phyloP scores from a whole-genome alignment of 1,139 yeast species.

The Entelexis sorbosivorans region DNA sequence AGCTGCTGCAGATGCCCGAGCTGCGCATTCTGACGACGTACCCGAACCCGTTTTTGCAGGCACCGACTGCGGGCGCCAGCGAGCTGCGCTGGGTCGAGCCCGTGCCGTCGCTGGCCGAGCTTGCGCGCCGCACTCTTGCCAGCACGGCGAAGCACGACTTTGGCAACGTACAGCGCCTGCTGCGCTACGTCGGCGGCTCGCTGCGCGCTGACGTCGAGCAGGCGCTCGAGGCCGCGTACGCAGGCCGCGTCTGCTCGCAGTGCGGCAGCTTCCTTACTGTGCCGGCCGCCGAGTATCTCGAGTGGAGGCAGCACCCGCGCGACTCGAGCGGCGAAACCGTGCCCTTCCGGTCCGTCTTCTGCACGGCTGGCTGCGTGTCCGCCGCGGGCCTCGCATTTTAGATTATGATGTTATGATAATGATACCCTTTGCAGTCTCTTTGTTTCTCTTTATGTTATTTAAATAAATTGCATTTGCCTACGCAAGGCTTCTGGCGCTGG shows the following conservation, averaged over 20 bases:
- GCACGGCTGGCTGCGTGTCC: constrained; percentile 7
- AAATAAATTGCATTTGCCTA: too few relatives aligned
- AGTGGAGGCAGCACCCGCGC: constrained; percentile 11
- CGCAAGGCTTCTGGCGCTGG: too few relatives aligned
- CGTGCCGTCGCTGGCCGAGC: constrained; percentile 12
- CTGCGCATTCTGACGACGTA: constrained; percentile 40
- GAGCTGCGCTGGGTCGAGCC: neutral
- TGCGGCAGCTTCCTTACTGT: constrained; percentile 11
- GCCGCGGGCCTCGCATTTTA: neutral
- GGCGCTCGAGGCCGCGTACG: constrained; percentile 7
- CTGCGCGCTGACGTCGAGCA: neutral
- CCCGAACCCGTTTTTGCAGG: constrained; percentile 36
- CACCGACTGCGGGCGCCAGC: constrained; percentile 3
- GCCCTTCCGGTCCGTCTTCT: constrained; percentile 10
- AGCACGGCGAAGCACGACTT: neutral
- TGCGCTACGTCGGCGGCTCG: neutral
- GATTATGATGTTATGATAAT: constrained; percentile 2
- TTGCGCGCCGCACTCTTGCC: constrained; percentile 6
- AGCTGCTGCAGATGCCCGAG: constrained; percentile 38
- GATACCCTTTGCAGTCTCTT: neutral
- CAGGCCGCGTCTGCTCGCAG: constrained; percentile 17
- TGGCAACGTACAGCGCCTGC: neutral
- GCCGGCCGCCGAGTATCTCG: neutral
- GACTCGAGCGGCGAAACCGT: constrained; percentile 10
- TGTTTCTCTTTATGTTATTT: too few relatives aligned